phyloP scores from a whole-genome alignment of 345 rosid genomes.

The Salix exigua region DNA sequence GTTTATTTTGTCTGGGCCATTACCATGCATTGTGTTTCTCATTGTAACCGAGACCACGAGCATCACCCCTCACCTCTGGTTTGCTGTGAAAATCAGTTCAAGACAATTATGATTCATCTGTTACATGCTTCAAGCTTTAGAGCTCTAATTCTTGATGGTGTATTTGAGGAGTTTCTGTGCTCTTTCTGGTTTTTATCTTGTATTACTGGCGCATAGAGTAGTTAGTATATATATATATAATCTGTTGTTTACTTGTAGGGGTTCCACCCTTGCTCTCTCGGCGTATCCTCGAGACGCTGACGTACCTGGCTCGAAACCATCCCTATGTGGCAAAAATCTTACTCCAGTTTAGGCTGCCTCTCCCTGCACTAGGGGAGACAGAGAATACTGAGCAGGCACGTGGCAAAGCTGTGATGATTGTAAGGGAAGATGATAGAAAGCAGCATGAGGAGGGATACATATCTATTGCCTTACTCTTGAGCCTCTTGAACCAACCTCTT shows the following conservation, averaged over 20 bases:
- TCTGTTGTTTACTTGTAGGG: conserved; percentile 38
- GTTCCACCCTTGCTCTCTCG: conserved; percentile 91
- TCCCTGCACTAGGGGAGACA: conserved; percentile 36
- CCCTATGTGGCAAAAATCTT: conserved; percentile 71
- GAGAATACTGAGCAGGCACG: conserved; percentile 41
- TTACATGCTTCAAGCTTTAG: no score
- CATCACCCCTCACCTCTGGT: no score
- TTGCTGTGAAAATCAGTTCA: no score
- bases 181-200: not conserved
- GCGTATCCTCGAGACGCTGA: conserved; percentile 82
- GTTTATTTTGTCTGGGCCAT: no score
- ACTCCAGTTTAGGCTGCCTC: conserved; percentile 61
- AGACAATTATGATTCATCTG: no score
- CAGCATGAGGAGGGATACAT: conserved; percentile 43
- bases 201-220: not conserved
- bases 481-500: conserved; percentile 88
- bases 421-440: conserved; percentile 32
- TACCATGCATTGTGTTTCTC: no score
- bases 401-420: conserved; percentile 68
- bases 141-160: no score
- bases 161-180: not conserved
- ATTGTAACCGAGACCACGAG: no score
- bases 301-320: conserved; percentile 84
- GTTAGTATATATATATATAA: not conserved
- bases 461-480: conserved; percentile 71